phyloP scores from a whole-genome alignment of 306 rosid genomes.

The Quercus berberidifolia region DNA sequence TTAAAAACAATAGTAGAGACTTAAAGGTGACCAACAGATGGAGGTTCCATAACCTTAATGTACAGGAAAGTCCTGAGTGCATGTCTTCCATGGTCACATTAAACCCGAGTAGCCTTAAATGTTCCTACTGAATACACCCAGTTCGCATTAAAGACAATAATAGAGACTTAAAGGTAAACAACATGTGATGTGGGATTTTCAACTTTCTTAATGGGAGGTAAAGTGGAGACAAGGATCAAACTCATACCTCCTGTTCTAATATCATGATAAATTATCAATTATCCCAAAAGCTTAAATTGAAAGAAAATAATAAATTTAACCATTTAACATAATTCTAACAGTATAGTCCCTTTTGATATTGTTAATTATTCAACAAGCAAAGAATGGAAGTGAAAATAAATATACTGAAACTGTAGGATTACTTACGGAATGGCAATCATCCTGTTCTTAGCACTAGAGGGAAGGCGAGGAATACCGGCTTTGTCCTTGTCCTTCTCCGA shows the following conservation, averaged over 20 bases:
- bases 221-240: too few relatives aligned
- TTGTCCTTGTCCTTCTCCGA: slow-evolving; percentile 89
- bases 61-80: background rate
- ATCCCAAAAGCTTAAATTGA: too few relatives aligned
- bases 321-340: background rate
- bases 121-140: too few relatives aligned
- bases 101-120: background rate
- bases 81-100: background rate
- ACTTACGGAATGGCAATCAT: slow-evolving; percentile 87
- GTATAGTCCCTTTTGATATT: background rate
- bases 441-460: slow-evolving; percentile 71
- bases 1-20: slow-evolving; percentile 8
- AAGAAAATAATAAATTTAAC: too few relatives aligned
- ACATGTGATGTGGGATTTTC: too few relatives aligned
- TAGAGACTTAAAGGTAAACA: too few relatives aligned
- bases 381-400: background rate
- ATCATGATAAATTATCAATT: too few relatives aligned
- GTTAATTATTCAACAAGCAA: slow-evolving; percentile 1
- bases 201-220: too few relatives aligned
- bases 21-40: background rate
- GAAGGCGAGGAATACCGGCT: slow-evolving; percentile 89
- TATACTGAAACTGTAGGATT: background rate
- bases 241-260: too few relatives aligned
- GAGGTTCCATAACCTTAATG: background rate
- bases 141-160: background rate